phyloP scores from a whole-genome alignment of 768 basidiomycete genomes.

The Amanita molliuscula region DNA sequence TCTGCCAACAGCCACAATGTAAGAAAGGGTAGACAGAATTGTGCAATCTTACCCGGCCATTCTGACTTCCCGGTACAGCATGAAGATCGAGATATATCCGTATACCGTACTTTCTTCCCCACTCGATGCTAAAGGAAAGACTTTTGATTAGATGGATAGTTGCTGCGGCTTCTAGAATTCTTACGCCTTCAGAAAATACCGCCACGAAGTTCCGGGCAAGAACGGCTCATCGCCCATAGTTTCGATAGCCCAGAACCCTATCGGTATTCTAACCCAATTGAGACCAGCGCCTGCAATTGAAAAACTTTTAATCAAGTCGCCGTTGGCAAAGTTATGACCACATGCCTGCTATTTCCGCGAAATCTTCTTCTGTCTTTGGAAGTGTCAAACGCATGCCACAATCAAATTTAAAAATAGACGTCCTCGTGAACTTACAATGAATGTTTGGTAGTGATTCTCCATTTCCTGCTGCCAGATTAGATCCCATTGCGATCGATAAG shows the following conservation, averaged over 20 bases:
- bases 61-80: conserved; percentile 66
- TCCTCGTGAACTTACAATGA: conserved; percentile 46
- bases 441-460: conserved; percentile 77
- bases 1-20: conserved; percentile 15
- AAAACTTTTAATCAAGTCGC: neutral
- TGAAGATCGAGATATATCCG: conserved; percentile 81
- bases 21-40: conserved; percentile 1
- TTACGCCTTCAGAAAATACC: conserved; percentile 40
- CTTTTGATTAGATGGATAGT: conserved; percentile 1
- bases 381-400: neutral
- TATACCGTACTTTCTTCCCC: conserved; percentile 91
- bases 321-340: neutral
- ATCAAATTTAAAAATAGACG: neutral
- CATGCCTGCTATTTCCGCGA: conserved; percentile 26
- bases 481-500: conserved; percentile 54
- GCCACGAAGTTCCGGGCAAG: conserved; percentile 69
- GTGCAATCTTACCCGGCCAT: conserved; percentile 52
- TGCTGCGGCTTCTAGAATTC: conserved; percentile 4
- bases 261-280: conserved; percentile 79
- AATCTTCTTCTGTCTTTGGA: conserved; percentile 24
- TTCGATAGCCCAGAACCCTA: conserved; percentile 86
- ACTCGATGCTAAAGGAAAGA: conserved; percentile 52
- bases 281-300: conserved; percentile 68
- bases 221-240: conserved; percentile 70
- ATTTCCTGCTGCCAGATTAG: conserved; percentile 56